Percentiles rank a stretch among this genome's conserved stretches.
These are phyloP conservation scores for Apophysomyces sp. DNA, from an alignment of 371 early-diverging fungal species.

Conservation along the genomic window DNA sequence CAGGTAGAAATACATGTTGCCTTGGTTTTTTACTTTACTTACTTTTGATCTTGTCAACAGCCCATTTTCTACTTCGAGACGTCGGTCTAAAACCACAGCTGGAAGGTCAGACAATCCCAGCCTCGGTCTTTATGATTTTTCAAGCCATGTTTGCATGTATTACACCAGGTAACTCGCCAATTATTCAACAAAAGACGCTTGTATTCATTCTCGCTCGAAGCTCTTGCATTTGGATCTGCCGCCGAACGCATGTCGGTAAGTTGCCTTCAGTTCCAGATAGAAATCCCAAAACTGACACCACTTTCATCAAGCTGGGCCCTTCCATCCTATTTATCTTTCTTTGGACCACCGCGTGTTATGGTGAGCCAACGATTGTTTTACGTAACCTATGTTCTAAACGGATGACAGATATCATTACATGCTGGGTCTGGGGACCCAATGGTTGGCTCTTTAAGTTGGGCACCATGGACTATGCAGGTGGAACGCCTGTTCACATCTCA, in stretches of 20 bases:
- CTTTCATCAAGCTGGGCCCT: constrained; percentile 55
- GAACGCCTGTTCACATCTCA: constrained; percentile 83
- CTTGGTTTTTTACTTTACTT: not conserved
- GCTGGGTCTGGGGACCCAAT: constrained; percentile 82
- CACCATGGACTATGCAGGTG: constrained; percentile 84
- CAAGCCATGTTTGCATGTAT: constrained; percentile 76
- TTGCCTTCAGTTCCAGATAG: not conserved
- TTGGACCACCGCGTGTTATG: constrained; percentile 83
- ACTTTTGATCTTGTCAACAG: constrained; percentile 7
- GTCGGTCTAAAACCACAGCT: constrained; percentile 44
- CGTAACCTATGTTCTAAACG: not conserved
- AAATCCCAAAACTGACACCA: not conserved
- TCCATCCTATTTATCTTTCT: constrained; percentile 76
- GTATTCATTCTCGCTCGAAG: constrained; percentile 37
- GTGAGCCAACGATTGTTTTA: not conserved
- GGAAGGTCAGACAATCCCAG: constrained; percentile 56
- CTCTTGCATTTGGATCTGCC: constrained; percentile 80
- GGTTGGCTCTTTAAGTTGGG: constrained; percentile 77
- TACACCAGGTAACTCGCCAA: constrained; percentile 44
- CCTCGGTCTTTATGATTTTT: constrained; percentile 62
- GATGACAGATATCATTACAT: constrained; percentile 61
- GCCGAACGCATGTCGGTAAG: constrained; percentile 77
- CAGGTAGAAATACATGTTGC: constrained; percentile 33
- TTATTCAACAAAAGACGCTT: not conserved
- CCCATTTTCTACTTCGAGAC: constrained; percentile 41